phyloP scores from a whole-genome alignment of 31 red algal species.

The Bonnemaisonia californica region DNA sequence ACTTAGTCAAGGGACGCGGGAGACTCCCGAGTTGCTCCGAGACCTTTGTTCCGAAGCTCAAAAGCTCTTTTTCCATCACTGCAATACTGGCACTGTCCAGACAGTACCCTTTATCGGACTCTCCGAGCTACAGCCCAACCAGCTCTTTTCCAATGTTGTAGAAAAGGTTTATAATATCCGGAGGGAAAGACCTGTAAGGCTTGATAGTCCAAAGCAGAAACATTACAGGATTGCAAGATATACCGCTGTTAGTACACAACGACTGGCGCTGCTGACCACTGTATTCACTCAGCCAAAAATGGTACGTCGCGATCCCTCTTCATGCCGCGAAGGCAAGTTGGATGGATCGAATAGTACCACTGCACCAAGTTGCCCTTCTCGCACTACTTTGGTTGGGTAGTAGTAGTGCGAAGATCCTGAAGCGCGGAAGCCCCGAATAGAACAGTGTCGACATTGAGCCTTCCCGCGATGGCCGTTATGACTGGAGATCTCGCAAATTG shows the following conservation, averaged over 20 bases:
- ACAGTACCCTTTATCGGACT: background rate
- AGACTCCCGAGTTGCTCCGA: background rate
- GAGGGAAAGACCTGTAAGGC: slow-evolving; percentile 29
- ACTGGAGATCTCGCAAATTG: background rate
- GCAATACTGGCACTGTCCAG: background rate
- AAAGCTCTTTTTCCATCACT: slow-evolving; percentile 3
- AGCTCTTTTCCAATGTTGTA: slow-evolving; percentile 27
- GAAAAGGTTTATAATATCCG: slow-evolving; percentile 33
- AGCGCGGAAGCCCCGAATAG: background rate
- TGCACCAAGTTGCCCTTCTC: background rate
- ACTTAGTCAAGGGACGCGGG: background rate
- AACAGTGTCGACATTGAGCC: background rate
- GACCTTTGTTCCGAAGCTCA: background rate
- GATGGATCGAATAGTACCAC: slow-evolving; percentile 26
- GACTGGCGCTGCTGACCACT: background rate
- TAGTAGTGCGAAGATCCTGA: background rate
- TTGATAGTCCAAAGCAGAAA: slow-evolving; percentile 8
- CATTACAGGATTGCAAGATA: background rate
- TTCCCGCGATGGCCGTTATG: background rate
- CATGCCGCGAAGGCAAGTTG: background rate
- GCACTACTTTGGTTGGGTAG: background rate
- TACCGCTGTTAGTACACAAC: background rate
- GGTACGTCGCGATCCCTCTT: background rate
- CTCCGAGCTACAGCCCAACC: background rate
- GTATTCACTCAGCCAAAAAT: background rate